These are phyloP conservation scores for Zelopaecilomyces penicillatus DNA, from an alignment of 2,329 filamentous ascomycete species.

Conservation along the genomic window DNA sequence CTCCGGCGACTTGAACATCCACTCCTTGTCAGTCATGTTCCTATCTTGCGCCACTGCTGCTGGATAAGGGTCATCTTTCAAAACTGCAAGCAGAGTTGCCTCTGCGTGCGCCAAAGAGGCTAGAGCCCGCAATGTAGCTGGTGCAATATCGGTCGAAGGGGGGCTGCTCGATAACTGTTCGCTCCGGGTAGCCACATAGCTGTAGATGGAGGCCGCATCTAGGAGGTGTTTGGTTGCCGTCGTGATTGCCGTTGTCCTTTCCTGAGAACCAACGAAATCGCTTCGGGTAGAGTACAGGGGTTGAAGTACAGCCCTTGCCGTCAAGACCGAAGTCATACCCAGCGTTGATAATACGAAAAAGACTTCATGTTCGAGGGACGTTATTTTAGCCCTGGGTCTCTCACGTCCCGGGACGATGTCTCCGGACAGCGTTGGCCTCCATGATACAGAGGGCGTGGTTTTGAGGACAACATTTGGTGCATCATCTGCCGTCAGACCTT, in stretches of 20 bases:
- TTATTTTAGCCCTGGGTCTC: constrained; percentile 57
- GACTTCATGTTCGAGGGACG: constrained; percentile 74
- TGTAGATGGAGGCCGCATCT: constrained; percentile 69
- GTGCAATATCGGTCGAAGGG: constrained; percentile 46
- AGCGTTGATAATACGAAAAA: constrained; percentile 71
- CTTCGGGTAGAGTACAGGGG: constrained; percentile 61
- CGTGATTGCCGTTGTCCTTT: constrained; percentile 61
- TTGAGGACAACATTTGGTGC: constrained; percentile 59
- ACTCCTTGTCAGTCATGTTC: constrained; percentile 78
- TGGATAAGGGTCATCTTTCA: constrained; percentile 93
- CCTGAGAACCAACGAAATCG: constrained; percentile 52
- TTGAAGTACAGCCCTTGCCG: constrained; percentile 64
- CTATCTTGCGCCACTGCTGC: constrained; percentile 71
- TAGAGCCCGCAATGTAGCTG: constrained; percentile 46
- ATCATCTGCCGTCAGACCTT: constrained; percentile 37
- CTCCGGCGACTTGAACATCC: constrained; percentile 89
- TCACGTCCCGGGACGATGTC: constrained; percentile 57
- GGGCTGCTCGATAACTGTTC: constrained; percentile 31
- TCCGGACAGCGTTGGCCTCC: constrained; percentile 71
- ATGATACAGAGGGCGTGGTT: constrained; percentile 59
- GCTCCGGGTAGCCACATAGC: constrained; percentile 55
- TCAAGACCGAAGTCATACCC: constrained; percentile 63
- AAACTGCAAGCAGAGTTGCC: constrained; percentile 78
- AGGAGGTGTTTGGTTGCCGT: constrained; percentile 71
- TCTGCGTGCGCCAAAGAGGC: constrained; percentile 69